Evolutionary conservation across 179 eudicot genomes (phyloP).

Genomic region (Nepenthes alata): DNA sequence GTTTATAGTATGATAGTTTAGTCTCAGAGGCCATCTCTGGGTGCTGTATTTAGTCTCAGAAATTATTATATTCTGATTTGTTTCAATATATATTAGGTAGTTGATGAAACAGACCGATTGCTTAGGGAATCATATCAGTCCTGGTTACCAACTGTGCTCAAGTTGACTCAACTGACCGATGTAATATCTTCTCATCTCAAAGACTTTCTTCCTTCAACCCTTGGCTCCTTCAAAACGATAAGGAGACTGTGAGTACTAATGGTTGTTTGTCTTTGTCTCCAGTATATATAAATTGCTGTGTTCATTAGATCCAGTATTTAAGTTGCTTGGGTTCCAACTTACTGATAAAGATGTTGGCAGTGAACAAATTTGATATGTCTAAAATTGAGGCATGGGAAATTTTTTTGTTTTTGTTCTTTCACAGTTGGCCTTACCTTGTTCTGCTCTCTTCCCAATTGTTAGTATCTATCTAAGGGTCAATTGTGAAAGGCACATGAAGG

Average conservation of each 20-base stretch:
- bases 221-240: slow-evolving; percentile 59
- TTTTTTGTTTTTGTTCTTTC: too few species aligned
- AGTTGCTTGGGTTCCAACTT: too few species aligned
- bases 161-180: slow-evolving; percentile 33
- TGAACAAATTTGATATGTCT: too few species aligned
- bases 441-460: too few species aligned
- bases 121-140: slow-evolving; percentile 92
- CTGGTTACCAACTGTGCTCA: slow-evolving; percentile 87
- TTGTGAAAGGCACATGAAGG: too few species aligned
- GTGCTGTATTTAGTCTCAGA: background rate
- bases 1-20: background rate
- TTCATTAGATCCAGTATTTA: background rate
- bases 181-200: slow-evolving; percentile 20
- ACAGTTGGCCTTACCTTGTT: too few species aligned
- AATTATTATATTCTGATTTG: background rate
- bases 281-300: background rate
- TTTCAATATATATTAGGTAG: slow-evolving; percentile 40
- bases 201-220: slow-evolving; percentile 18
- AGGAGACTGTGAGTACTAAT: slow-evolving; percentile 55
- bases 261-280: slow-evolving; percentile 4
- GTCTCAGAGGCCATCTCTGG: background rate
- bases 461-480: too few species aligned
- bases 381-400: too few species aligned
- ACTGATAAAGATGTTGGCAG: too few species aligned
- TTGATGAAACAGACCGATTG: slow-evolving; percentile 93